Base-by-base conservation (phyloP, 2,329 filamentous ascomycete species). In the Fusarium multiceps region DNA sequence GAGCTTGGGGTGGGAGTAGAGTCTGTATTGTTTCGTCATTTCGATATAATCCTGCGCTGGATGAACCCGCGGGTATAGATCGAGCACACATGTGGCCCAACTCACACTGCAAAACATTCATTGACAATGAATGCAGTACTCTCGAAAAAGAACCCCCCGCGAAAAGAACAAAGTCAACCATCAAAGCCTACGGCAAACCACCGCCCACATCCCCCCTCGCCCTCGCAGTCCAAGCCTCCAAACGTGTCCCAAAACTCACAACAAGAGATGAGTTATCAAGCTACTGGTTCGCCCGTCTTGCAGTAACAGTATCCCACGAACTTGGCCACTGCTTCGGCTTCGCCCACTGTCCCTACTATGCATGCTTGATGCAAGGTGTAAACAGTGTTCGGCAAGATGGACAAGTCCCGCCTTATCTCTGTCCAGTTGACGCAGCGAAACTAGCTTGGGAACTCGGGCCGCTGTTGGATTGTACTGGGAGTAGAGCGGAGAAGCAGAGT, bases 291-390 rank as follows among this genome's bases (percentile, higher is more conserved):
- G 83, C 83, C 12, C 82, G 86, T 13, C 76, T 88, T 4, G 88
- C 82, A 55, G 85, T 85, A 51, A 91, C 90, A 0, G 86, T 85
- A 2, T 83, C 84, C 3, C 90, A 92, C 73, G 90, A 93, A 72
- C 77, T 92, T 0, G 88, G 89, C 0, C 90, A 92, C 75, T 92
- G 89, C 72, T 84, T 93, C 40, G 88, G 87, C 0, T 82, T 93
- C 16, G 89, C 78, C 10, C 90, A 93, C 74, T 93, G 90, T 73
- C 79, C 86, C 0, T 91, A 88, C 71, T 90, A 88, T 69, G 87
- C 89, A 0, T 92, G 89, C 69, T 81, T 84, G 4, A 90, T 91
- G 88, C 89, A 91, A 74, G 83, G 86, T 7, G 88, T 87, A 1
- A 84, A 85, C 0, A 81, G 83, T 2, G 80, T 90, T 41, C 80